phyloP scores from a whole-genome alignment of 129 eudicot genomes.

The Tagetes erecta region DNA sequence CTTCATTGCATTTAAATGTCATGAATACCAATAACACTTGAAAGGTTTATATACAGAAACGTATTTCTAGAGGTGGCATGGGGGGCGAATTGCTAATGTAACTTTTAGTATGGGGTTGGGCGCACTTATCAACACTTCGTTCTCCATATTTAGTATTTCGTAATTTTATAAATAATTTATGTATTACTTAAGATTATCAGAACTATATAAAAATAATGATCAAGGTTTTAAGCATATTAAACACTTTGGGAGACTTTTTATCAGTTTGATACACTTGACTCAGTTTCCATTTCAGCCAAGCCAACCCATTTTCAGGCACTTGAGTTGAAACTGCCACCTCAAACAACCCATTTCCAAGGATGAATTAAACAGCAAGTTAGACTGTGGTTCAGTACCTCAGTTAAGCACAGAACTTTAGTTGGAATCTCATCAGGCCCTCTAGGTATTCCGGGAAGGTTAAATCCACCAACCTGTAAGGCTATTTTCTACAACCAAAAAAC shows the following conservation, averaged over 20 bases:
- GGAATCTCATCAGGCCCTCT: slow-evolving; percentile 46
- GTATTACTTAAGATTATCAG: neutral
- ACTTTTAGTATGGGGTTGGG: too few species aligned
- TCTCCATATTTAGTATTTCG: neutral
- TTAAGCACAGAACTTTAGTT: slow-evolving; percentile 80
- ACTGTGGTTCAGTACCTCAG: slow-evolving; percentile 50
- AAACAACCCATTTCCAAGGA: neutral
- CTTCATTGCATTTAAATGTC: slow-evolving; percentile 35
- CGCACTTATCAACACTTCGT: neutral
- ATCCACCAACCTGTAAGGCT: slow-evolving; percentile 64
- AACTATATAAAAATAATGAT: neutral
- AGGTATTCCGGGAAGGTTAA: slow-evolving; percentile 53
- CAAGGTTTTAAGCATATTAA: neutral
- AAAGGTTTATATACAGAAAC: neutral
- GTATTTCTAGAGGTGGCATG: neutral
- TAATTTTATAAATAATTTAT: neutral
- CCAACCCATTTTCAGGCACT: neutral
- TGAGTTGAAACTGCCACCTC: neutral
- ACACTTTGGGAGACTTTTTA: neutral
- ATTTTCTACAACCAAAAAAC: slow-evolving; percentile 47
- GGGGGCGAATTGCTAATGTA: neutral
- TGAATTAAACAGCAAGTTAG: neutral
- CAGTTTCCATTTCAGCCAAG: neutral
- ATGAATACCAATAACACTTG: neutral
- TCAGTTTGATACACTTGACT: neutral